Evolutionary conservation across 768 basidiomycete genomes (phyloP).

Genomic region (Naganishia vishniacii): DNA sequence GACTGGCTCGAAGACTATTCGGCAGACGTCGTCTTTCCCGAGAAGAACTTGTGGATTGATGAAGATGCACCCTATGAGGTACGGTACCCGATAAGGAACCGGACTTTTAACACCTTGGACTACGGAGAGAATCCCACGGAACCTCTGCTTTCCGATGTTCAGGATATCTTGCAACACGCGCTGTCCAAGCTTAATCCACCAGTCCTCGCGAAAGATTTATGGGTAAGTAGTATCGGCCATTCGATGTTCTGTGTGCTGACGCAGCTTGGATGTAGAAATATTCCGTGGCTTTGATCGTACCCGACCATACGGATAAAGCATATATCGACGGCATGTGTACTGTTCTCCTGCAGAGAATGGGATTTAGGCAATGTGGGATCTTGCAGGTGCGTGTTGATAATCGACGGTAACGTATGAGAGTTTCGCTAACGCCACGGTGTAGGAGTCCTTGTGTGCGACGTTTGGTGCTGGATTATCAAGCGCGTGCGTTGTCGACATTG

Average conservation of each 20-base stretch:
- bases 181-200: constrained; percentile 23
- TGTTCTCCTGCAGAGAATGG: constrained; percentile 68
- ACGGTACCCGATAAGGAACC: constrained; percentile 74
- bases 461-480: constrained; percentile 92
- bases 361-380: constrained; percentile 85
- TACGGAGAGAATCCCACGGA: constrained; percentile 51
- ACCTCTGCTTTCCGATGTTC: constrained; percentile 30
- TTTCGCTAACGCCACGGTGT: neutral
- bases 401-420: neutral
- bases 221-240: constrained; percentile 25
- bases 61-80: constrained; percentile 63
- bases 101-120: constrained; percentile 72
- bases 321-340: constrained; percentile 76
- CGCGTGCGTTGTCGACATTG: constrained; percentile 94
- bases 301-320: constrained; percentile 78
- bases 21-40: constrained; percentile 27
- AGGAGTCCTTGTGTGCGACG: constrained; percentile 89
- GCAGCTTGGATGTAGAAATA: constrained; percentile 58
- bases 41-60: constrained; percentile 51
- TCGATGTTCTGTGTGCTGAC: neutral
- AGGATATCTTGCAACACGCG: constrained; percentile 23
- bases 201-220: constrained; percentile 32
- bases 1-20: constrained; percentile 74
- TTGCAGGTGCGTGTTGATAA: constrained; percentile 63
- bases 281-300: constrained; percentile 79